Percentiles rank a stretch among this genome's conserved stretches.
These are phyloP conservation scores for Penicillium nucicola DNA, from an alignment of 495 filamentous ascomycete genomes.

Conservation along the genomic window DNA sequence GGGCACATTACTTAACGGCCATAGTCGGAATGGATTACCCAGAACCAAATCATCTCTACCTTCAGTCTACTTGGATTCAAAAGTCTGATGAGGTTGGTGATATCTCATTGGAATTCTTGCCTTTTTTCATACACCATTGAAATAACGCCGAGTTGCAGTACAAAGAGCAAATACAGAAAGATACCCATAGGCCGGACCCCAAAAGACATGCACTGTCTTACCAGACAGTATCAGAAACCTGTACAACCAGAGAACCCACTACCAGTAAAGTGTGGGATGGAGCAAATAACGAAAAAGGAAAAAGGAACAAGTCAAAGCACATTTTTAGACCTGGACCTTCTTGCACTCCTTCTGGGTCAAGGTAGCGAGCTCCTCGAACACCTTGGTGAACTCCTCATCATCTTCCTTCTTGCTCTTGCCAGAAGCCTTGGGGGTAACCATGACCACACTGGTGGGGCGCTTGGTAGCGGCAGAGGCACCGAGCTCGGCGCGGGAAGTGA, in stretches of 20 bases:
- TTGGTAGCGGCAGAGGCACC: constrained; percentile 90
- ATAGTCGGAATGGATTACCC: background rate
- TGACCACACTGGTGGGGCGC: constrained; percentile 90
- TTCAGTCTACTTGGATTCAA: background rate
- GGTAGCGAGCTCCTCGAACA: constrained; percentile 70
- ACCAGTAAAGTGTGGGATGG: constrained; percentile 21
- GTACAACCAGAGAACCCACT: constrained; percentile 42
- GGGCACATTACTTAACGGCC: too few relatives aligned
- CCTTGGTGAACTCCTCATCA: constrained; percentile 66
- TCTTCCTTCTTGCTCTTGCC: constrained; percentile 53
- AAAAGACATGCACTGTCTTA: constrained; percentile 44
- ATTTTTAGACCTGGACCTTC: constrained; percentile 42
- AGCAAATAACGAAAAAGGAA: constrained; percentile 24
- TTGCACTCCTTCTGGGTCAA: constrained; percentile 67
- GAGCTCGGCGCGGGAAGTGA: constrained; percentile 81
- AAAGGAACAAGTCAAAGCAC: constrained; percentile 22
- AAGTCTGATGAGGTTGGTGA: constrained; percentile 15
- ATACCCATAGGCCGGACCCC: constrained; percentile 45
- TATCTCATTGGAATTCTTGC: constrained; percentile 37
- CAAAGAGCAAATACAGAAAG: constrained; percentile 37
- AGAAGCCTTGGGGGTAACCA: constrained; percentile 64
- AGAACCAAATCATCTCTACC: background rate
- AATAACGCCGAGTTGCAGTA: constrained; percentile 43
- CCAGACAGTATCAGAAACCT: constrained; percentile 42
- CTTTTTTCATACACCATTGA: constrained; percentile 46